phyloP scores from a whole-genome alignment of 768 basidiomycete genomes.

The Lentinula lateritia region DNA sequence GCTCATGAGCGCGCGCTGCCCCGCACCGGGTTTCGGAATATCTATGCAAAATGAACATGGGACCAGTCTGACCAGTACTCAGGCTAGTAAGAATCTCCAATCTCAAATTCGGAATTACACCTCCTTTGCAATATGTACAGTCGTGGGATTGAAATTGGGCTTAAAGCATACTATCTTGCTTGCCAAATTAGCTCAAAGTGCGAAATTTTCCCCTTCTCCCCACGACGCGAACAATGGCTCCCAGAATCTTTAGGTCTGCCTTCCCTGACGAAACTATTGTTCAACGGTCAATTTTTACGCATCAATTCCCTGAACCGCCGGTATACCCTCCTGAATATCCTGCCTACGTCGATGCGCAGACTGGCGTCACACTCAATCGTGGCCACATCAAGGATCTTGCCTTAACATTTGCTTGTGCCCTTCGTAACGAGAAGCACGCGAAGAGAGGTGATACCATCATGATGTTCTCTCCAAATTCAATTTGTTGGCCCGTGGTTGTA shows the following conservation, averaged over 20 bases:
- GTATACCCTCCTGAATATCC: slow-evolving; percentile 25
- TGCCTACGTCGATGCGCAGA: slow-evolving; percentile 51
- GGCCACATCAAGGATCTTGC: slow-evolving; percentile 35
- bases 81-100: too few relatives aligned
- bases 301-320: slow-evolving; percentile 15
- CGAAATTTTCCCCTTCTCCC: neutral
- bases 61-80: too few relatives aligned
- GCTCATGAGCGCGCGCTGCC: too few relatives aligned
- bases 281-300: slow-evolving; percentile 24
- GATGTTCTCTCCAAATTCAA: slow-evolving; percentile 48
- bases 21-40: too few relatives aligned
- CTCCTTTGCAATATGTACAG: too few relatives aligned
- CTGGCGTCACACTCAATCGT: slow-evolving; percentile 42
- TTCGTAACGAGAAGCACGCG: slow-evolving; percentile 25
- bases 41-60: too few relatives aligned
- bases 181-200: too few relatives aligned
- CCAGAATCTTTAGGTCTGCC: slow-evolving; percentile 23
- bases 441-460: slow-evolving; percentile 39
- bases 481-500: slow-evolving; percentile 47
- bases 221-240: slow-evolving; percentile 9
- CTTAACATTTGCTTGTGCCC: slow-evolving; percentile 39
- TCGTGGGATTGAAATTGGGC: neutral
- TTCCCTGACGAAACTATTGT: slow-evolving; percentile 17
- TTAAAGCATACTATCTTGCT: neutral
- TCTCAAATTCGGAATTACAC: too few relatives aligned